phyloP scores from a whole-genome alignment of 495 filamentous ascomycete species.

The Baudoinia panamericana region DNA sequence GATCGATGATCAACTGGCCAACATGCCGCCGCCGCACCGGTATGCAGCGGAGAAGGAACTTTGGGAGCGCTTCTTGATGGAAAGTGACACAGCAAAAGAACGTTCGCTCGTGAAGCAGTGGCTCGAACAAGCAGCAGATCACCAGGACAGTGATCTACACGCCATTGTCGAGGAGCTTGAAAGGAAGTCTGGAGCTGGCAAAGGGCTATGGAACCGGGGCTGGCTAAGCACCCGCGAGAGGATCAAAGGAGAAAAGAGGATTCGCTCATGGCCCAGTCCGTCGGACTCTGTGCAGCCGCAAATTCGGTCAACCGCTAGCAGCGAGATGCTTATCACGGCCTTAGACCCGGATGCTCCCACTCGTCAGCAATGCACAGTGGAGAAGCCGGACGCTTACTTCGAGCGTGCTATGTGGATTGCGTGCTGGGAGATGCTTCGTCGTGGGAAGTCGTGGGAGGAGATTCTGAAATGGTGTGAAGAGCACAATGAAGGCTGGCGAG shows the following conservation, averaged over 20 bases:
- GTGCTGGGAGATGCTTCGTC: constrained; percentile 76
- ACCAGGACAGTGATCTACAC: constrained; percentile 54
- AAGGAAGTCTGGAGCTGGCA: constrained; percentile 44
- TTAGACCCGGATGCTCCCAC: constrained; percentile 83
- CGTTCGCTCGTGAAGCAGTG: constrained; percentile 66
- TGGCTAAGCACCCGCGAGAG: constrained; percentile 85
- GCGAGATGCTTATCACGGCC: constrained; percentile 64
- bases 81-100: constrained; percentile 58
- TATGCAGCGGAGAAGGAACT: constrained; percentile 50
- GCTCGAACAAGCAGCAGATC: constrained; percentile 59
- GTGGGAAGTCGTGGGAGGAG: constrained; percentile 55
- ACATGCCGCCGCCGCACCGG: constrained; percentile 34
- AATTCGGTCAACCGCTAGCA: constrained; percentile 39
- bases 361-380: constrained; percentile 58
- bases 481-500: constrained; percentile 73
- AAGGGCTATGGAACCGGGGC: constrained; percentile 61
- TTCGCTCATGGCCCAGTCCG: constrained; percentile 42
- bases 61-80: constrained; percentile 50
- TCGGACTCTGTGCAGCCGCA: constrained; percentile 42
- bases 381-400: constrained; percentile 68
- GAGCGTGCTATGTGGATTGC: constrained; percentile 79
- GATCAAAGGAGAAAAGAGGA: constrained; percentile 78
- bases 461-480: constrained; percentile 71
- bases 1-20: constrained; percentile 36
- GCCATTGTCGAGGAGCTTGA: constrained; percentile 58